phyloP scores from a whole-genome alignment of 2,329 filamentous ascomycete species.

The Cladosporium sp. region DNA sequence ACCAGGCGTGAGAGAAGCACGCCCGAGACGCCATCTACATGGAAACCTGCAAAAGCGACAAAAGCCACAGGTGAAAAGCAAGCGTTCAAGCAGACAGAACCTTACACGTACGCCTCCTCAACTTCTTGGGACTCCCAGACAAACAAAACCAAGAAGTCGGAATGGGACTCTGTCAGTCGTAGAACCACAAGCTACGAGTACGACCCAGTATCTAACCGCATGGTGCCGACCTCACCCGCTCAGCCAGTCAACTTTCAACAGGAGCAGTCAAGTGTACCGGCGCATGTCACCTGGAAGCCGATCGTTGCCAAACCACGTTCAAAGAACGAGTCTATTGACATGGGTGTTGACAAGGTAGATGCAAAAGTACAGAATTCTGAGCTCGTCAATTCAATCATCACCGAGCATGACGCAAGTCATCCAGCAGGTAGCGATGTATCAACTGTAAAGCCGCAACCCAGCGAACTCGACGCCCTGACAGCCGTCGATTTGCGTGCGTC shows the following conservation, averaged over 20 bases:
- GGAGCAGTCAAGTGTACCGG: background rate
- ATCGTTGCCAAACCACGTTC: background rate
- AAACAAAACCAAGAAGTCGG: conserved; percentile 25
- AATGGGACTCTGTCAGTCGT: conserved; percentile 31
- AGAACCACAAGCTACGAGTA: conserved; percentile 30
- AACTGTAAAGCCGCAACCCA: background rate
- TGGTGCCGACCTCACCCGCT: conserved; percentile 26
- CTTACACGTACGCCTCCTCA: conserved; percentile 24
- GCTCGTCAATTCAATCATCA: background rate
- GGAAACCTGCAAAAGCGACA: background rate
- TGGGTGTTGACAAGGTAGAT: background rate
- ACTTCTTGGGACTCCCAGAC: conserved; percentile 31
- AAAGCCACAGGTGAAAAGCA: conserved; percentile 2
- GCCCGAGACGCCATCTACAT: background rate
- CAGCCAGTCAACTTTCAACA: background rate
- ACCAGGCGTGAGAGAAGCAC: background rate
- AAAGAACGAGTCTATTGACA: background rate
- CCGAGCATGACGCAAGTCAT: background rate
- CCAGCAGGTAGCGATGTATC: background rate
- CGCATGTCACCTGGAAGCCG: background rate
- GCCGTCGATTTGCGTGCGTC: conserved; percentile 40
- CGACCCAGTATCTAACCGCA: conserved; percentile 36
- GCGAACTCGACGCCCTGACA: conserved; percentile 39
- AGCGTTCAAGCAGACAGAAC: conserved; percentile 14
- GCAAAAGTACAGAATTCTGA: background rate